phyloP scores from a whole-genome alignment of 2,329 filamentous ascomycete species.

The Colletotrichum sp. region DNA sequence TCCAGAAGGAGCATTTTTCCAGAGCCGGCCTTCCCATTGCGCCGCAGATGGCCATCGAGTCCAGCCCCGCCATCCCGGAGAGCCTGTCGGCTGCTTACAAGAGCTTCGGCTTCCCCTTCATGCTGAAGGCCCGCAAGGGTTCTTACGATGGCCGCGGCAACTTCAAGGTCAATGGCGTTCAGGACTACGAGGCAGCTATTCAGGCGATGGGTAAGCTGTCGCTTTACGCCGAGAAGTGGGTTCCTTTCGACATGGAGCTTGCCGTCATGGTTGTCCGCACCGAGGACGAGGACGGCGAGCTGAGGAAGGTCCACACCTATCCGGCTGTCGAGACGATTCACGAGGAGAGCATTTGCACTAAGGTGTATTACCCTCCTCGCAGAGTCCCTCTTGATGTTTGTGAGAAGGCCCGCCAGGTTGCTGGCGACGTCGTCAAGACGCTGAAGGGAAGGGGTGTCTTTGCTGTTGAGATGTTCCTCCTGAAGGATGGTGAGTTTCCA shows the following conservation, averaged over 20 bases:
- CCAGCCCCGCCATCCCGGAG: conserved; percentile 55
- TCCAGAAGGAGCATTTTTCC: conserved; percentile 82
- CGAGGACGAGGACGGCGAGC: conserved; percentile 64
- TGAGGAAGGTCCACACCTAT: conserved; percentile 69
- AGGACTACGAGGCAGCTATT: conserved; percentile 66
- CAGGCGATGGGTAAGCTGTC: conserved; percentile 72
- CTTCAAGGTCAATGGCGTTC: conserved; percentile 51
- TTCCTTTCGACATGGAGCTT: conserved; percentile 83
- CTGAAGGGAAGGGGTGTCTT: conserved; percentile 93
- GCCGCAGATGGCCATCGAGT: conserved; percentile 68
- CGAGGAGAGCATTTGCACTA: conserved; percentile 93
- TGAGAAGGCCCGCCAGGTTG: conserved; percentile 74
- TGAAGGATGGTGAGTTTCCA: conserved; percentile 63
- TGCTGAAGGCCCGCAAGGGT: conserved; percentile 90
- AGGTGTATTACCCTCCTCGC: conserved; percentile 85
- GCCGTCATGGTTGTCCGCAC: conserved; percentile 96
- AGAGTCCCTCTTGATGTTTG: conserved; percentile 66
- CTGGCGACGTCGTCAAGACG: conserved; percentile 77
- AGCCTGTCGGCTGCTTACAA: conserved; percentile 69
- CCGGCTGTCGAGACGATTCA: conserved; percentile 94
- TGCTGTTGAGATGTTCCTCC: conserved; percentile 94
- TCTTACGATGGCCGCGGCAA: conserved; percentile 90
- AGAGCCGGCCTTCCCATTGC: conserved; percentile 75
- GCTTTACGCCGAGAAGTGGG: conserved; percentile 90
- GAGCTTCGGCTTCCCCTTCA: conserved; percentile 80